phyloP scores from a whole-genome alignment of 148 eudicot genomes.

The Rhododendron henanense region DNA sequence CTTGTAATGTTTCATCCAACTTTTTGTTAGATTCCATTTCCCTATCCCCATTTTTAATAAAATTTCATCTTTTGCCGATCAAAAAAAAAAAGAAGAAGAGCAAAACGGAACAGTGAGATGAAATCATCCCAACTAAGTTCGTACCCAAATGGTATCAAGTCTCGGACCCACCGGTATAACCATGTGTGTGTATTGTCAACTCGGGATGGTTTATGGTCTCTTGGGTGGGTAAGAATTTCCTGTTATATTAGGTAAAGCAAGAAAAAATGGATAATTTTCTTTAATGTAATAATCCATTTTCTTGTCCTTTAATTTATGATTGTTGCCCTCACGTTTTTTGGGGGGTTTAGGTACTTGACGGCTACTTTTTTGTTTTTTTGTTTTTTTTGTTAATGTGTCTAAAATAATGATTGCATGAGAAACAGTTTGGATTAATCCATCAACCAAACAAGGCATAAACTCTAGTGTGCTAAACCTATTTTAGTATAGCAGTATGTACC shows the following conservation, averaged over 20 bases:
- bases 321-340: too few relatives aligned
- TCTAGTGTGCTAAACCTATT: too few relatives aligned
- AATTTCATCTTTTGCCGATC: too few relatives aligned
- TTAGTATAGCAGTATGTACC: background rate
- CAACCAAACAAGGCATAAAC: background rate
- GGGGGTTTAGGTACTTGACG: background rate
- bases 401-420: background rate
- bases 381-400: background rate
- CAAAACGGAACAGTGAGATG: too few relatives aligned
- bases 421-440: background rate
- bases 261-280: background rate
- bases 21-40: too few relatives aligned
- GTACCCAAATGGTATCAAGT: too few relatives aligned
- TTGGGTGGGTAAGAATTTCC: background rate
- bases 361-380: background rate
- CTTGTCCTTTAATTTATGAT: too few relatives aligned
- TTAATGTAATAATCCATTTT: background rate
- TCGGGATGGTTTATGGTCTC: background rate
- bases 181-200: background rate
- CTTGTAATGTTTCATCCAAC: too few relatives aligned
- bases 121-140: too few relatives aligned
- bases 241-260: background rate
- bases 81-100: too few relatives aligned
- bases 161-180: background rate
- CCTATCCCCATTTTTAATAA: too few relatives aligned